Base-by-base conservation (phyloP, 2,329 filamentous ascomycete genomes). In the Sarocladiaceae sp. region DNA sequence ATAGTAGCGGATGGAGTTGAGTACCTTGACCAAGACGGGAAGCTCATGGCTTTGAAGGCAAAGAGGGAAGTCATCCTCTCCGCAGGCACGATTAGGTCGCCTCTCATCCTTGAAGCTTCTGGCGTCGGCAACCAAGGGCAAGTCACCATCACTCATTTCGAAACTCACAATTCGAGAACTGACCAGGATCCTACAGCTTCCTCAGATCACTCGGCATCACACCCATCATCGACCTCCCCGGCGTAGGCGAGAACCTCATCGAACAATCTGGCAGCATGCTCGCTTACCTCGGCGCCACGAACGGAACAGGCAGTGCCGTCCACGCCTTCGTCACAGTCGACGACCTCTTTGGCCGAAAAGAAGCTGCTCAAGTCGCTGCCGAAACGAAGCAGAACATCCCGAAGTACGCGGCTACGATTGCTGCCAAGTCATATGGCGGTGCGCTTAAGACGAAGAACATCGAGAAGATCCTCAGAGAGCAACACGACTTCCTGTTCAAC, bases 401-500 rank as follows among this genome's bases (percentile, higher is more conserved):
- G 1, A 42, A 46, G 18, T 72, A 66, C 64, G 68, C 69, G 1
- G 49, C 56, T 36, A 54, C 62, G 22, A 55, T 66, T n/a, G 60
- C 60, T 1, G 55, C 57, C 3, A 56, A 57, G 15, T 33, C 6
- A 60, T 62, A 8, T 49, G 54, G 59, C 4, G 62, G 64, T 15
- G 62, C 55, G 7, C 58, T 69, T 12, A 56, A 60, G 10, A 56
- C 62, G 4, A 52, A 63, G 13, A 63, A 66, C 13, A 54, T 78
- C 26, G 66, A 75, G 53, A 58, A 60, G 13, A 60, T 77, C 2
- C 65, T 79, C 18, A 60, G 61, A 7, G 61, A 74, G 3, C 75
- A 80, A 60, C 66, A 78, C 54, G 68, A 75, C 48, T 63, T 80
- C 10, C 67, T 80, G 15, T 79, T 79, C 60, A 61, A 65, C 17